These are phyloP conservation scores for Arachnomyces sp. DNA, from an alignment of 2,329 filamentous ascomycete species.

Conservation along the genomic window DNA sequence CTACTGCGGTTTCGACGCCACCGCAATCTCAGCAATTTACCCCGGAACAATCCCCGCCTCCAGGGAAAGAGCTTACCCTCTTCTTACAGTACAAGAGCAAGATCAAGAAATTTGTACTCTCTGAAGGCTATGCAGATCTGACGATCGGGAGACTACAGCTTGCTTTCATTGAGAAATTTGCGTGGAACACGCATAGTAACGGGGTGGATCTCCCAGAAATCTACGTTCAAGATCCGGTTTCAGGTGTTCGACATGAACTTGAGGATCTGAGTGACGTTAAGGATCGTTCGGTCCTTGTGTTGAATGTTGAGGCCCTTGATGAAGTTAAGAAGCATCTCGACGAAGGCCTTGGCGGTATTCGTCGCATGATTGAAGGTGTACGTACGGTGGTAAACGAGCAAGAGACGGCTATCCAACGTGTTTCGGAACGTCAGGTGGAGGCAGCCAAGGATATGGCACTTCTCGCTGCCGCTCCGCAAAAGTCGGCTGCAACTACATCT, in stretches of 20 bases:
- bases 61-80: constrained; percentile 80
- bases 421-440: constrained; percentile 86
- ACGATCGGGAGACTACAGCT: constrained; percentile 84
- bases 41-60: constrained; percentile 61
- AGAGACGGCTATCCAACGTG: constrained; percentile 69
- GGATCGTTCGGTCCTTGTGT: constrained; percentile 85
- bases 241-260: constrained; percentile 91
- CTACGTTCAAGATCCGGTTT: constrained; percentile 92
- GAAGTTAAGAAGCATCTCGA: constrained; percentile 96
- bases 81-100: constrained; percentile 96
- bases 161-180: constrained; percentile 98
- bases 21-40: constrained; percentile 48
- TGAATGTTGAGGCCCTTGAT: constrained; percentile 88
- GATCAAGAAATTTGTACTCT: constrained; percentile 88
- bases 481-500: constrained; percentile 24
- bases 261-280: constrained; percentile 91
- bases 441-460: constrained; percentile 78
- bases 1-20: constrained; percentile 24
- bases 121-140: constrained; percentile 75
- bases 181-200: constrained; percentile 95
- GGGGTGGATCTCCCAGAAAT: constrained; percentile 91
- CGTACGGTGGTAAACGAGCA: constrained; percentile 79
- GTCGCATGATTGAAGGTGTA: constrained; percentile 75
- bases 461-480: constrained; percentile 45
- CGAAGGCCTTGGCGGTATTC: constrained; percentile 75